Evolutionary conservation across 2,329 filamentous ascomycete species (phyloP), one percentile per base, ranked within the genome.

Genomic region (Massarina eburnea): DNA sequence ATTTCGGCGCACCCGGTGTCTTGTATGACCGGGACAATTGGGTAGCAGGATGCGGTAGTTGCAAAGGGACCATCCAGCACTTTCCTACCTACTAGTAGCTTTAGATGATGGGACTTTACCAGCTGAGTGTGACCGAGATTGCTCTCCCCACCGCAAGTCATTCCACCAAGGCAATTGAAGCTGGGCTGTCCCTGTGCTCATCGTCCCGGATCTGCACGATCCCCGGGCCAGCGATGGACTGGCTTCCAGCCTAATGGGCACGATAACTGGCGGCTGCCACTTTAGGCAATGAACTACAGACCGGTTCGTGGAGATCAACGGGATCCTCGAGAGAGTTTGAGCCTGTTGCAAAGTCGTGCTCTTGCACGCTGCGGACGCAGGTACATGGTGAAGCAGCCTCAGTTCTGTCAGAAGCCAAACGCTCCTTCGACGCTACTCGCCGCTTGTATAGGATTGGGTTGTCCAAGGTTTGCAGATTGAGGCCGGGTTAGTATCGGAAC

Each of bases 161-260:
- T 15, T 43, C 20, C 35, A 35, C 32, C 20, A 30, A 35, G n/a
- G 18, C 37, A 52, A 43, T 32, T 35, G 30, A 48, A 49, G 52
- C 57, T 55, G 47, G 54, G 51, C 38, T 33, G 58, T 56, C 62
- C 58, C 59, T 61, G 59, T 47, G 55, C 48, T 34, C 54, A 61
- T 59, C 54, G 55, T 57, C 41, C 43, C 39, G 50, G 57, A 59
- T 58, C 59, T 58, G 62, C 61, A 59, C 55, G 58, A 62, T 58
- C 57, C 27, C 24, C 58, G 59, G 59, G 55, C 46, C 43, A 46
- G 51, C 43, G 34, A 37, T 58, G 61, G 62, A 61, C 56, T 52
- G 62, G 63, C 63, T 66, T 61, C 51, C 43, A 55, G 51, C 46
- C 58, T 58, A 62, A 57, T 57, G 57, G 63, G 50, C 57, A 58